Conservation (phyloP, 192 early-diverging fungal genomes). For the Linnemannia hyalina region DNA sequence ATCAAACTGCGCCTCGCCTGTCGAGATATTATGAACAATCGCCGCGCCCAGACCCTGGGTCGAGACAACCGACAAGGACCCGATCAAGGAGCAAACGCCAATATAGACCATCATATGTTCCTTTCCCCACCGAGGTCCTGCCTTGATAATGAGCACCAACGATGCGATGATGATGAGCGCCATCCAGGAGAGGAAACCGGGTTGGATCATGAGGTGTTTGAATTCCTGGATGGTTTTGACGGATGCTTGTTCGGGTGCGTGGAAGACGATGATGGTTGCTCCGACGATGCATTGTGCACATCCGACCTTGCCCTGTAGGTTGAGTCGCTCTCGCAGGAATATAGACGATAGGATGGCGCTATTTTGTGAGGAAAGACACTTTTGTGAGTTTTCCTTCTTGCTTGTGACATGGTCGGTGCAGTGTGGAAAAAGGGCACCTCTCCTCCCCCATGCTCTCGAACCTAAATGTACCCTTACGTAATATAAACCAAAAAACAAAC, state of each 20-base stretch:
- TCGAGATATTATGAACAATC: conserved; percentile 84
- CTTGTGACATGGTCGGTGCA: not conserved
- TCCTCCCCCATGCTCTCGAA: too few relatives aligned
- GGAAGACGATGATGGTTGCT: conserved; percentile 87
- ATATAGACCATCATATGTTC: conserved; percentile 89
- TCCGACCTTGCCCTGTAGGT: conserved; percentile 86
- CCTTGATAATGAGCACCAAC: conserved; percentile 78
- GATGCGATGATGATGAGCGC: conserved; percentile 70
- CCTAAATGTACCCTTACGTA: not conserved
- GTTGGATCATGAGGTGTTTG: conserved; percentile 75
- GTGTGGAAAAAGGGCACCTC: not conserved
- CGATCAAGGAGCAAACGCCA: conserved; percentile 91
- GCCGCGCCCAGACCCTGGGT: conserved; percentile 92
- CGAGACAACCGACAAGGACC: conserved; percentile 89
- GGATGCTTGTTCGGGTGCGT: conserved; percentile 82
- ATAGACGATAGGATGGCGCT: conserved; percentile 87
- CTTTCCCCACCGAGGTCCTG: conserved; percentile 83
- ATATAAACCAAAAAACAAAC: not conserved
- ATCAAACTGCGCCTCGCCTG: conserved; percentile 86
- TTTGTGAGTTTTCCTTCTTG: not conserved
- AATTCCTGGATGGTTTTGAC: conserved; percentile 86
- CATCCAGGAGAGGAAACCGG: conserved; percentile 83
- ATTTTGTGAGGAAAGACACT: not conserved
- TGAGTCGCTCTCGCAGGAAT: conserved; percentile 88
- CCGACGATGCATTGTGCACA: conserved; percentile 90